phyloP scores from a whole-genome alignment of 805 yeast genomes.

The Teunomyces kruisii region DNA sequence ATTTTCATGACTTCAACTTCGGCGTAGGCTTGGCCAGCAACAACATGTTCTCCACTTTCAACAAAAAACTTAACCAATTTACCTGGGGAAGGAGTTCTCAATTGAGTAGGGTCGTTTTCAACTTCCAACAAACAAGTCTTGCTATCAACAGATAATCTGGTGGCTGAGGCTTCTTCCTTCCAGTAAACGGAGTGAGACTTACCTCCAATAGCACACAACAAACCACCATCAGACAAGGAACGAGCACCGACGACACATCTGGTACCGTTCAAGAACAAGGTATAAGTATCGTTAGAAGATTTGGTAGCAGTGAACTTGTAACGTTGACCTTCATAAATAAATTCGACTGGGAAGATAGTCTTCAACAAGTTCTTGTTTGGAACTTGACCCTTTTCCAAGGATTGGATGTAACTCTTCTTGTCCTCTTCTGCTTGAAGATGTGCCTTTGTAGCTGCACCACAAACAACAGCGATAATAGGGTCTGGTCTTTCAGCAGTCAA shows the following conservation, averaged over 20 bases:
- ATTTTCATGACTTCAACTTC: conserved; percentile 99
- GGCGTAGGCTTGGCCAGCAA: conserved; percentile 91
- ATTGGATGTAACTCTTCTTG: conserved; percentile 62
- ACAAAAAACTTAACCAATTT: conserved; percentile 90
- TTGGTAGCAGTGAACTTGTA: conserved; percentile 96
- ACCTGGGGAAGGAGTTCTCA: conserved; percentile 99
- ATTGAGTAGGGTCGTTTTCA: conserved; percentile 97
- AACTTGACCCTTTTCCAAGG: conserved; percentile 95
- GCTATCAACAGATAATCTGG: conserved; percentile 91
- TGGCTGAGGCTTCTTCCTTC: conserved; percentile 96
- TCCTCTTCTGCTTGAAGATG: conserved; percentile 74
- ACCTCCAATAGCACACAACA: conserved; percentile 84
- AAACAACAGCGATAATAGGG: conserved; percentile 81
- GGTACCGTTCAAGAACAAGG: conserved; percentile 91
- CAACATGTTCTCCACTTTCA: conserved; percentile 92
- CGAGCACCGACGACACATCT: conserved; percentile 85
- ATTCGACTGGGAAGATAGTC: conserved; percentile 90
- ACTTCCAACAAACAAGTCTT: conserved; percentile 92
- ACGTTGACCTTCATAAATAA: conserved; percentile 90
- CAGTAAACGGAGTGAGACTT: conserved; percentile 93
- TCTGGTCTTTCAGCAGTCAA: conserved; percentile 98
- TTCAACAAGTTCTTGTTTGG: conserved; percentile 78
- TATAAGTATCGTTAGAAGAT: conserved; percentile 80
- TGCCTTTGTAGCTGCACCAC: conserved; percentile 98
- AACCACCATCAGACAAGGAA: conserved; percentile 91